phyloP scores from a whole-genome alignment of 306 rosid genomes.

The Datisca glomerata region DNA sequence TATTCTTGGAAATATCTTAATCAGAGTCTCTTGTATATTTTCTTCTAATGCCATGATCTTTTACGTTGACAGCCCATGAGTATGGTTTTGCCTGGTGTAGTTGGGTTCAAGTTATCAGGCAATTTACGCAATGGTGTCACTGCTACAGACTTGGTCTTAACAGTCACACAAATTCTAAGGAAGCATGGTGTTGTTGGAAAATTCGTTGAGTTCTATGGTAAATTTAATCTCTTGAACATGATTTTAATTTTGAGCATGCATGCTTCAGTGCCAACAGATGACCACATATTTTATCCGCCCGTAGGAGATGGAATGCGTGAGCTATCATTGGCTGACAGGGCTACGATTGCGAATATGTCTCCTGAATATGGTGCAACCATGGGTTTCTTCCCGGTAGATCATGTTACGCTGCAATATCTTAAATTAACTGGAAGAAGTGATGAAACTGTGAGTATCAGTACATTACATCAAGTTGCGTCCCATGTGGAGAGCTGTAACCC shows the following conservation, averaged over 20 bases:
- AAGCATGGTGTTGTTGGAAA: constrained; percentile 2
- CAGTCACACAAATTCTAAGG: constrained; percentile 1
- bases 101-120: constrained; percentile 11
- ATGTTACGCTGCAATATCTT: neutral
- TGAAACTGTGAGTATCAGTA: neutral
- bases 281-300: neutral
- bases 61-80: constrained; percentile 11
- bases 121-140: constrained; percentile 11
- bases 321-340: constrained; percentile 5
- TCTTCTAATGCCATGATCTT: neutral
- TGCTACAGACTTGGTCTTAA: constrained; percentile 8
- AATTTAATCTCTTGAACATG: neutral
- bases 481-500: too few relatives aligned
- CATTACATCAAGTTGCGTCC: too few relatives aligned
- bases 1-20: neutral
- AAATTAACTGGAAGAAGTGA: constrained; percentile 5
- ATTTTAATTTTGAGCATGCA: neutral
- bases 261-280: neutral
- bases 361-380: constrained; percentile 7
- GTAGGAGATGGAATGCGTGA: constrained; percentile 2
- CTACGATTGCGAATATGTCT: constrained; percentile 3
- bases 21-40: neutral
- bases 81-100: constrained; percentile 16
- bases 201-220: constrained; percentile 1
- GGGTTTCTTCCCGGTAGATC: constrained; percentile 7